These are phyloP conservation scores for Apiospora kogelbergensis DNA, from an alignment of 2,329 filamentous ascomycete species.

Conservation along the genomic window DNA sequence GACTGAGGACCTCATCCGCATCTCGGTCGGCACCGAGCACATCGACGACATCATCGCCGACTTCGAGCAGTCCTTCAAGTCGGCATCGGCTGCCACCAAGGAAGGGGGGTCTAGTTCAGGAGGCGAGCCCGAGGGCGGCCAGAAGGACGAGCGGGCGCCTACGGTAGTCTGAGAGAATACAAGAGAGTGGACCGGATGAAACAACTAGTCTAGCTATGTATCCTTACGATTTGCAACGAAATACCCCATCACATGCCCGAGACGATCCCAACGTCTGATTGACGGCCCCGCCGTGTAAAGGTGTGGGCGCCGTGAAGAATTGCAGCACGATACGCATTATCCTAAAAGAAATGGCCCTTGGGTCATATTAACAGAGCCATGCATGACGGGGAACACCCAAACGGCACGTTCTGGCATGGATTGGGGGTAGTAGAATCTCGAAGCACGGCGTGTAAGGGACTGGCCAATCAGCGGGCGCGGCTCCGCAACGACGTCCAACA, in stretches of 20 bases:
- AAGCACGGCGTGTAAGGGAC: background rate
- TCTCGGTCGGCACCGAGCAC: slow-evolving; percentile 93
- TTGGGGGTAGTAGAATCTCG: background rate
- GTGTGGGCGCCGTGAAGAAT: too few species aligned
- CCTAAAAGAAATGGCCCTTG: too few species aligned
- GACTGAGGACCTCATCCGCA: slow-evolving; percentile 87
- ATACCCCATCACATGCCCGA: slow-evolving; percentile 7
- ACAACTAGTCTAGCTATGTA: background rate
- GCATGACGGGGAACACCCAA: too few species aligned
- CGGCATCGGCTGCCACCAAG: slow-evolving; percentile 48
- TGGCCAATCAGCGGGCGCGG: background rate
- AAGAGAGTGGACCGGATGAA: background rate
- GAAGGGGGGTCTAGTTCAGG: slow-evolving; percentile 25
- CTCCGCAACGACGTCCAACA: background rate
- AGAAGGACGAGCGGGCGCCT: slow-evolving; percentile 38
- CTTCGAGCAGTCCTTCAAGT: slow-evolving; percentile 86
- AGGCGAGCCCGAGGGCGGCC: slow-evolving; percentile 29
- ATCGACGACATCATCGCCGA: slow-evolving; percentile 97
- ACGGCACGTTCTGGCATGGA: background rate
- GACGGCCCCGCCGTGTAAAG: too few species aligned
- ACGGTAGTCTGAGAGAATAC: slow-evolving; percentile 30
- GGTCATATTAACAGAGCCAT: too few species aligned
- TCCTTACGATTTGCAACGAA: background rate
- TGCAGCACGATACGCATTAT: too few species aligned
- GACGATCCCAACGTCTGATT: background rate